Evolutionary conservation across 139 green algal species (phyloP), one percentile per base, ranked within the genome.

Genomic region (Micromonas commoda): DNA sequence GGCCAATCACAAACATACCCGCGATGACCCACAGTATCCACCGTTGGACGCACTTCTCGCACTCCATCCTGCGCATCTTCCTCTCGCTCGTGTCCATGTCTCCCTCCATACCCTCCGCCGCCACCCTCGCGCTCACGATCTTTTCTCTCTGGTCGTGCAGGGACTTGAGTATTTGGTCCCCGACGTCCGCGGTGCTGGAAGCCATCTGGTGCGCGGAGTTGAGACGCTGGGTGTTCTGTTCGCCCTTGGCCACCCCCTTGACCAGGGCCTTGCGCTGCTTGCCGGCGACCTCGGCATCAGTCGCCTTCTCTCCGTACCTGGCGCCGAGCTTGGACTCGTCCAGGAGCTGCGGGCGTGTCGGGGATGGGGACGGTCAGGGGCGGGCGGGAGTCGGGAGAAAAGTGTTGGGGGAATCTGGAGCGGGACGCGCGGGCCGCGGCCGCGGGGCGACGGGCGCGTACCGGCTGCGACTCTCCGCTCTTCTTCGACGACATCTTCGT

Each of bases 51-150:
- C 68, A 75, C 68, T 61, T 60, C 38, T 75, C 68, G 68, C 38
- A 75, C n/a, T 1, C 35, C 35, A 75, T 35, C 34, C 33, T 23
- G 19, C 23, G 13, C n/a, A 75, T 60, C 35, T 31, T 60, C 37
- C 68, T 23, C 37, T 75, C 68, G 2, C 37, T 63, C 20, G 6
- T 61, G 31, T 75, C 68, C 68, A 75, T 75, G 37, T 75, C 68
- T 37, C 34, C n/a, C 29, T 75, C 34, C 68, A 75, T 75, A 9
- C 20, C 13, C 37, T 26, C 35, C 9, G 34, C 35, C 4, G 13
- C 19, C 37, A 39, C 68, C 21, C 68, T 35, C 21, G 68, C 68
- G 37, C 20, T 37, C 19, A 75, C 20, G 5, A 75, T 5, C 1
- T 61, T 64, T 21, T 75, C 26, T 34, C 38, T 23, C 68, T 75